Conservation (phyloP, 371 early-diverging fungal genomes). For the Saksenaea vasiformis region DNA sequence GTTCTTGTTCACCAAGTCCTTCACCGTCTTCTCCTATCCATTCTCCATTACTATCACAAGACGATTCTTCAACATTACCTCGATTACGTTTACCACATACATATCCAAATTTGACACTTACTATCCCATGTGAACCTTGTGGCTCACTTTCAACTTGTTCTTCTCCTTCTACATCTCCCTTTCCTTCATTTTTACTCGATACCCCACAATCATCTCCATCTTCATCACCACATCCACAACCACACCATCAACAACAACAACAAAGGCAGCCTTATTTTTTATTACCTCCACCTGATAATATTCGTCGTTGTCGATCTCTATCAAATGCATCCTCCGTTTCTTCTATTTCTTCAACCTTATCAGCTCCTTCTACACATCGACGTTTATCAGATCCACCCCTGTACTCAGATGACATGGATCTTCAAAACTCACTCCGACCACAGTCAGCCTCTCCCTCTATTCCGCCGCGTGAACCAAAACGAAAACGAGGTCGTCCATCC, state of each 20-base stretch:
- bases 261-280: slow-evolving; percentile 12
- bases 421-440: slow-evolving; percentile 9
- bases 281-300: slow-evolving; percentile 21
- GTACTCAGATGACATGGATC: slow-evolving; percentile 24
- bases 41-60: not conserved
- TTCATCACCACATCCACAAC: slow-evolving; percentile 1
- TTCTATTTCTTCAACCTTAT: slow-evolving; percentile 4
- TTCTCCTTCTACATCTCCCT: slow-evolving; percentile 16
- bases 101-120: slow-evolving; percentile 12
- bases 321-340: slow-evolving; percentile 32
- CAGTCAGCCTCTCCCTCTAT: slow-evolving; percentile 12
- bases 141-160: slow-evolving; percentile 10
- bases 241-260: not conserved
- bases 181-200: slow-evolving; percentile 12
- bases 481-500: slow-evolving; percentile 49
- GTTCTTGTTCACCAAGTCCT: slow-evolving; percentile 8
- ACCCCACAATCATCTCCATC: slow-evolving; percentile 25
- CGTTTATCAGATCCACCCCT: slow-evolving; percentile 29
- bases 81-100: slow-evolving; percentile 11
- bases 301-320: slow-evolving; percentile 27
- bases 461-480: slow-evolving; percentile 22
- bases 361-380: slow-evolving; percentile 13
- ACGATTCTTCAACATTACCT: not conserved
- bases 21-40: slow-evolving; percentile 8
- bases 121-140: slow-evolving; percentile 13